Evolutionary conservation across 352 stramenopile genomes (phyloP).

Genomic region (Hyaloperonospora brassicae): DNA sequence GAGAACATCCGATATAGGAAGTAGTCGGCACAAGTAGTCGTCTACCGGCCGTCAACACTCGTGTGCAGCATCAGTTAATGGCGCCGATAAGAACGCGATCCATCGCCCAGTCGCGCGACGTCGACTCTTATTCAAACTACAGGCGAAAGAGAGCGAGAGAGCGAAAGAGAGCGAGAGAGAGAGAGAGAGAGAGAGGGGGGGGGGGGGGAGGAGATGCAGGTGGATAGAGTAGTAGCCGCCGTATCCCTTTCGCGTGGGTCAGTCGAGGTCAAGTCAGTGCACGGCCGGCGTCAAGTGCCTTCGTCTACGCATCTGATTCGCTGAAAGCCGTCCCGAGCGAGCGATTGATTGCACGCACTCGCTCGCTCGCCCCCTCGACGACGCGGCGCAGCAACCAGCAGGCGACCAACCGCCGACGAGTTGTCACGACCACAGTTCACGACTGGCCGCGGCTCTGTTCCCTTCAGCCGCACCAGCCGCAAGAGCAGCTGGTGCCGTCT

Average conservation of each 20-base stretch:
- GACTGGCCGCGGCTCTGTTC: constrained; percentile 6
- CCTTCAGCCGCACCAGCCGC: constrained; percentile 7
- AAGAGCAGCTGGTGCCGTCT: constrained; percentile 8
- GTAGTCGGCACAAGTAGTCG: too few relatives aligned
- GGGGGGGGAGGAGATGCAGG: too few relatives aligned
- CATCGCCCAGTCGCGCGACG: background rate
- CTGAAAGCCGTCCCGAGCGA: background rate
- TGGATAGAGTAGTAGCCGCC: too few relatives aligned
- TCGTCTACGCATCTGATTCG: background rate
- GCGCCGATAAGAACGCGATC: too few relatives aligned
- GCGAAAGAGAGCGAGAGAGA: background rate
- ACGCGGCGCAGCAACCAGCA: constrained; percentile 1
- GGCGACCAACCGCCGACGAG: too few relatives aligned
- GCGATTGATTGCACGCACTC: too few relatives aligned
- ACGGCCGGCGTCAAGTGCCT: constrained; percentile 2
- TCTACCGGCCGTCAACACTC: too few relatives aligned
- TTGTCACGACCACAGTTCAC: too few relatives aligned
- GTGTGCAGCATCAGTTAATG: too few relatives aligned
- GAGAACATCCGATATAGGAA: too few relatives aligned
- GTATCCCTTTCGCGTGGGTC: background rate
- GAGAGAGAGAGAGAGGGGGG: background rate
- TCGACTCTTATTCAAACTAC: background rate
- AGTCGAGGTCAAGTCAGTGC: constrained; percentile 22
- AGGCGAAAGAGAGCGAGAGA: background rate
- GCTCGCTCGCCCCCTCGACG: constrained; percentile 15